Percentiles rank a stretch among this genome's conserved stretches.
Evolutionary conservation across 2,329 filamentous ascomycete genomes (phyloP).

Genomic region (Beauveria varroae): DNA sequence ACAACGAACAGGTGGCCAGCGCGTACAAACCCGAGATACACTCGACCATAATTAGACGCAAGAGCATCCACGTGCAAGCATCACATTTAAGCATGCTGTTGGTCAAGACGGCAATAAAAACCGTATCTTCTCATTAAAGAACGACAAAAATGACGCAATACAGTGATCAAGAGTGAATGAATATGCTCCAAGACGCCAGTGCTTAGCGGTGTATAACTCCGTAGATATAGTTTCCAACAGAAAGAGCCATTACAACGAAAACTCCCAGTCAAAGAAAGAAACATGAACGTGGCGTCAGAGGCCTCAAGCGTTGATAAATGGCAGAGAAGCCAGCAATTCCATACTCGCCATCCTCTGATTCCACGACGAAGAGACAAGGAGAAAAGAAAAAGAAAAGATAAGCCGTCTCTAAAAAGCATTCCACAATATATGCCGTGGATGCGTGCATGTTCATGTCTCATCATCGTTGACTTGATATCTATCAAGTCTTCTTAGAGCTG

Average conservation of each 20-base stretch:
- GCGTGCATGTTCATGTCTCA: slow-evolving; percentile 10
- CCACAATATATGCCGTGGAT: slow-evolving; percentile 3
- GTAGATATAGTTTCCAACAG: slow-evolving; percentile 13
- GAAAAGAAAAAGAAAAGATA: slow-evolving; percentile 7
- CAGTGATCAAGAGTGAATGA: neutral
- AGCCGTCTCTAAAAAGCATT: slow-evolving; percentile 13
- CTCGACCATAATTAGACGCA: no score
- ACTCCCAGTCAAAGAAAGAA: neutral
- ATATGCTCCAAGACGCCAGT: slow-evolving; percentile 10
- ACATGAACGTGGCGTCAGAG: slow-evolving; percentile 7
- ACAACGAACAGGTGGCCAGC: no score
- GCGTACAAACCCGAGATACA: no score
- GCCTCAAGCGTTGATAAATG: neutral
- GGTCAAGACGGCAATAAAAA: no score
- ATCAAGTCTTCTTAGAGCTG: slow-evolving; percentile 7
- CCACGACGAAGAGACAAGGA: neutral
- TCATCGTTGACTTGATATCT: slow-evolving; percentile 12
- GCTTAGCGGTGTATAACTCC: slow-evolving; percentile 10
- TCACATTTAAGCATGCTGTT: no score
- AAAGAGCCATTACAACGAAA: slow-evolving; percentile 11
- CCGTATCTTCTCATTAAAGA: neutral
- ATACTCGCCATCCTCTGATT: neutral
- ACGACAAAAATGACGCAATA: neutral
- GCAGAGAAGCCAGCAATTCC: neutral
- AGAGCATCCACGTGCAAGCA: no score